Evolutionary conservation across 2,329 filamentous ascomycete genomes (phyloP).

Genomic region (Hypoxylon sp.): DNA sequence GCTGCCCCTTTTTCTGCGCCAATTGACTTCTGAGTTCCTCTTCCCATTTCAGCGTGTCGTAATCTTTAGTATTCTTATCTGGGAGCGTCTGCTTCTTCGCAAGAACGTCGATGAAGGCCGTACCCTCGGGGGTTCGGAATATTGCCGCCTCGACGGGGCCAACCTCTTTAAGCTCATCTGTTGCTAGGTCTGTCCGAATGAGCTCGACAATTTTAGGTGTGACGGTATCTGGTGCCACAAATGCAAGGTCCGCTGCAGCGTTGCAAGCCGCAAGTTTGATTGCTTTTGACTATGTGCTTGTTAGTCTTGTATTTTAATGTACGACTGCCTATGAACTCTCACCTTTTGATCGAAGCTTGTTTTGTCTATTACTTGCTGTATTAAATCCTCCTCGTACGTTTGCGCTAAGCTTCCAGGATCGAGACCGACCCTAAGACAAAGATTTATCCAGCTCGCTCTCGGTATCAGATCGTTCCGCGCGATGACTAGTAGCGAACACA

Average conservation of each 20-base stretch:
- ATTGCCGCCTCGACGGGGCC: constrained; percentile 93
- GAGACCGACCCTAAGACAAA: constrained; percentile 81
- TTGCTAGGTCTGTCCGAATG: constrained; percentile 79
- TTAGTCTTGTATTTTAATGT: constrained; percentile 25
- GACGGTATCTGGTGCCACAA: constrained; percentile 88
- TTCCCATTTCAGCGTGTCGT: constrained; percentile 97
- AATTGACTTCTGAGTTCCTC: constrained; percentile 88
- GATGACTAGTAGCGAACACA: constrained; percentile 82
- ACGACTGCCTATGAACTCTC: constrained; percentile 37
- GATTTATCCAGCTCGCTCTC: constrained; percentile 86
- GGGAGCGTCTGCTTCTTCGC: constrained; percentile 82
- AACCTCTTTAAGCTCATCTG: constrained; percentile 75
- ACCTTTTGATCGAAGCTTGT: constrained; percentile 60
- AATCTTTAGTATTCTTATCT: constrained; percentile 93
- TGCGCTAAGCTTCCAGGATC: constrained; percentile 85
- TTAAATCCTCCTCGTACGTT: constrained; percentile 72
- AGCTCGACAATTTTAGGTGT: constrained; percentile 81
- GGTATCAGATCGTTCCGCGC: constrained; percentile 83
- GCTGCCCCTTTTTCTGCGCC: constrained; percentile 91
- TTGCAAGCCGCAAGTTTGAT: constrained; percentile 81
- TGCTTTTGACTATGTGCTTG: constrained; percentile 50
- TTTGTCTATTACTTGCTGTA: constrained; percentile 74
- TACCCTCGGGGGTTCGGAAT: constrained; percentile 89
- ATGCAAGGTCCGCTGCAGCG: constrained; percentile 90
- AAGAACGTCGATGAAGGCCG: constrained; percentile 89